Evolutionary conservation across 1,284 basidiomycete genomes (phyloP), one percentile per base, ranked within the genome.

Genomic region (Ustilago lituana): DNA sequence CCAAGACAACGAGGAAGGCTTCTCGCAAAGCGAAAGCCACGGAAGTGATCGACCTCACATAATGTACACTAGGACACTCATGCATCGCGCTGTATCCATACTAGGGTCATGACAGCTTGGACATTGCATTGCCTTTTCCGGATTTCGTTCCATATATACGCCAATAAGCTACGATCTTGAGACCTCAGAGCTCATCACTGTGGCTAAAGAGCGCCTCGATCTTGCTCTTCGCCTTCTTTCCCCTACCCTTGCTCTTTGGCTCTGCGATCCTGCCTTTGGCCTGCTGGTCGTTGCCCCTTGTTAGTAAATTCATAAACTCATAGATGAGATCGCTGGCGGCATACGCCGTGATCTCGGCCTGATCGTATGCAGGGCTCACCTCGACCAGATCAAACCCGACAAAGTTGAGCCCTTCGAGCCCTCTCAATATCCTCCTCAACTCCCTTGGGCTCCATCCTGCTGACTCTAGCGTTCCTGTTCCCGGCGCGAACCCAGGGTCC

Each of bases 301-400:
- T 59, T 17, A 69, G 15, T 19, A 73, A 51, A 38, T 68, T 69
- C 55, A 78, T 60, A 24, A 78, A 68, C 23, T 78, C 71, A 43
- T 53, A 73, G 24, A 78, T 54, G 31, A 78, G 40, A 43, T 76
- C 74, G 33, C 71, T 69, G 0, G 76, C 74, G 3, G 70, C 70
- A 37, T 72, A 59, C 15, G 69, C 69, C 11, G 75, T 77, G 52
- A 77, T 65, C 46, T 72, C 68, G 15, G 73, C 63, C 37, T 74
- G 62, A 24, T 76, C 72, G n/a, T 77, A 72, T 8, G 66, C 48
- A 15, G 74, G 74, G 26, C 58, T 61, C 7, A 77, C 73, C 39
- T 74, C 76, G 37, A 76, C 75, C 32, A 77, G 40, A 20, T 77
- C 75, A 19, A 73, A 76, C 3, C 75, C 75, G 15, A 77, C 75